Evolutionary conservation across 768 basidiomycete genomes (phyloP), one percentile per base, ranked within the genome.

Genomic region (Panus rudis): DNA sequence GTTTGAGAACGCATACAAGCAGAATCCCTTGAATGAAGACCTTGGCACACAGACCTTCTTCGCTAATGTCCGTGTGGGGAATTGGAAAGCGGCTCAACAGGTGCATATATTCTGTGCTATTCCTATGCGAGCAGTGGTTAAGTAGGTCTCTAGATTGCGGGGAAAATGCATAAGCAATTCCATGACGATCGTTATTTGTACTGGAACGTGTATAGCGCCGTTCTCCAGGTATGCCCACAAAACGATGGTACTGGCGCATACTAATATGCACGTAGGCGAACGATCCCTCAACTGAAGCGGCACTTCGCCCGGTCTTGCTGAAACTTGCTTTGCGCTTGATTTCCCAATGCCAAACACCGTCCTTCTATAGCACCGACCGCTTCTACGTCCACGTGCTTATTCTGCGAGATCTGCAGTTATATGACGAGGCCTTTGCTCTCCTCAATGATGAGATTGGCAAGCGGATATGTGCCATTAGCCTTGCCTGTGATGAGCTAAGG

Each of bases 71-170:
- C 78, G 86, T 47, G 77, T 82, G 24, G 74, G 73, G 13, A 80
- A 85, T 51, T 92, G 90, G 90, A 92, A 90, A 61, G 75, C 80
- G 34, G 87, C 85, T 19, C 90, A 92, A 59, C 81, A 83, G 69
- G 87, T 85, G 53, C 43, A 58, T 50, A n/a, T 33, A 25, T 38
- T 13, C 26, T 22, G 14, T n/a, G 19, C 16, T 21, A 42, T n/a
- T 19, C 25, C 12, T 13, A 37, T 23, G 19, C 23, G 24, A 16
- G 17, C 14, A 32, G 20, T 31, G 4, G 27, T 11, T 17, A 22
- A 8, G 7, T 24, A 14, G 26, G n/a, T 21, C 26, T 32, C 42
- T 39, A 91, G 88, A 71, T 89, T 43, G 79, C 88, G 17, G 82
- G 82, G 4, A 81, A 78, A 56, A 78, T 92, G 78, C 73, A 81